These are phyloP conservation scores for Lentinula detonsa DNA, from an alignment of 768 basidiomycete genomes.

Conservation along the genomic window DNA sequence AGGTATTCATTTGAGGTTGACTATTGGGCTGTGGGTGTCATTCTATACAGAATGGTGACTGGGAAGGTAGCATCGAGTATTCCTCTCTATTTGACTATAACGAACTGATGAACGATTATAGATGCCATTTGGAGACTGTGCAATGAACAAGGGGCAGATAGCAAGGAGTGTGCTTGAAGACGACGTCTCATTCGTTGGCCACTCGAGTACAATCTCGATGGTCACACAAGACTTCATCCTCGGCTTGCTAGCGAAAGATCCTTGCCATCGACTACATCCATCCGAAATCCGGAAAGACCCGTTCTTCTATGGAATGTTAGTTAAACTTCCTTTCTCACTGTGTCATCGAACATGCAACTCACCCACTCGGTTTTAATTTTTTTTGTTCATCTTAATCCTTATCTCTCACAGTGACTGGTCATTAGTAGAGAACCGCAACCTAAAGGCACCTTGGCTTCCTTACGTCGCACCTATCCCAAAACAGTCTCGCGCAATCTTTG, in stretches of 20 bases:
- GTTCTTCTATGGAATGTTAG: slow-evolving; percentile 8
- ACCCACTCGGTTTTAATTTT: neutral
- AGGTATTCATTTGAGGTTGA: slow-evolving; percentile 29
- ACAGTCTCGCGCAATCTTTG: slow-evolving; percentile 1
- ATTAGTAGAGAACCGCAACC: slow-evolving; percentile 2
- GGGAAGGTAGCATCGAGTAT: slow-evolving; percentile 27
- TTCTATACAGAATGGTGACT: slow-evolving; percentile 61
- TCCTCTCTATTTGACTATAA: neutral
- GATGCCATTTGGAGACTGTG: slow-evolving; percentile 10
- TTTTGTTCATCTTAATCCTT: neutral
- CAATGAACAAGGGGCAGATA: slow-evolving; percentile 5
- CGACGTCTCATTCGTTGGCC: slow-evolving; percentile 6
- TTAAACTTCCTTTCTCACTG: neutral
- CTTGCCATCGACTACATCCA: neutral
- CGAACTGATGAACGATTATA: neutral
- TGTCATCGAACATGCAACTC: slow-evolving; percentile 6
- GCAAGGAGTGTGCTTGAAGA: slow-evolving; percentile 8
- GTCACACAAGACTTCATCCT: slow-evolving; percentile 4
- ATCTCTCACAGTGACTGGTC: slow-evolving; percentile 9
- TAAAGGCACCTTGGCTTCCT: slow-evolving; percentile 8
- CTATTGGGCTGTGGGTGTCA: slow-evolving; percentile 70
- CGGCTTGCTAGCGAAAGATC: slow-evolving; percentile 6
- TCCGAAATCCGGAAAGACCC: slow-evolving; percentile 5
- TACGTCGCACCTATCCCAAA: slow-evolving; percentile 8
- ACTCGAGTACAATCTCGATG: neutral